These are phyloP conservation scores for Zygotorulaspora mrakii DNA, from an alignment of 1,139 yeast species.

Conservation along the genomic window DNA sequence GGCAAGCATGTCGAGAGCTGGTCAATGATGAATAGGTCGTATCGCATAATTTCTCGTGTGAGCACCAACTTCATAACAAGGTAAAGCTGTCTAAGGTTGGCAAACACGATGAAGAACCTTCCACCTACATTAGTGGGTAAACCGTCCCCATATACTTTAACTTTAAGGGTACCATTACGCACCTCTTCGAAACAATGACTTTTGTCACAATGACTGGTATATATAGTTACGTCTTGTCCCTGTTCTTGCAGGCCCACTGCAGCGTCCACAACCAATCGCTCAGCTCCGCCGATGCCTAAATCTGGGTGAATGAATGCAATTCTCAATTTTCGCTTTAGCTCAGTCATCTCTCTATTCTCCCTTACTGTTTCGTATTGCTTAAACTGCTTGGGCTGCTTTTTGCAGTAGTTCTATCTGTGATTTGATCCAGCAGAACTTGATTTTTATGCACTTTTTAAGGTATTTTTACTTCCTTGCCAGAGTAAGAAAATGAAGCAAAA, in stretches of 20 bases:
- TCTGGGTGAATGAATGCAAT: slow-evolving; percentile 95
- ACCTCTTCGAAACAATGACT: slow-evolving; percentile 91
- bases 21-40: slow-evolving; percentile 79
- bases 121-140: slow-evolving; percentile 69
- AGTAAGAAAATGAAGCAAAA: too few species aligned
- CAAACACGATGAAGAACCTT: slow-evolving; percentile 73
- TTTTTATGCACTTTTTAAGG: too few species aligned
- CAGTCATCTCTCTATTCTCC: too few species aligned
- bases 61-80: slow-evolving; percentile 50
- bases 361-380: too few species aligned
- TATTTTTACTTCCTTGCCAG: too few species aligned
- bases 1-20: slow-evolving; percentile 88
- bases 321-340: slow-evolving; percentile 36
- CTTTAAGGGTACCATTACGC: slow-evolving; percentile 50
- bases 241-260: slow-evolving; percentile 77
- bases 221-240: slow-evolving; percentile 65
- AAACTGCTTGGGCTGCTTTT: too few species aligned
- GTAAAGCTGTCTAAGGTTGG: slow-evolving; percentile 77
- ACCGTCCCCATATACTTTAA: slow-evolving; percentile 73
- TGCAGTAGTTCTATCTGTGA: too few species aligned
- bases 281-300: slow-evolving; percentile 96
- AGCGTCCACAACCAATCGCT: slow-evolving; percentile 89
- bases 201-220: slow-evolving; percentile 85
- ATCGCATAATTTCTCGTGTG: slow-evolving; percentile 46
- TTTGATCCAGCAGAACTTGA: too few species aligned